A percentile compares a stretch with the other conserved stretches of the same genome.
Conservation (phyloP, 176 grass and related monocot genomes). For the Juncus inflexus region DNA sequence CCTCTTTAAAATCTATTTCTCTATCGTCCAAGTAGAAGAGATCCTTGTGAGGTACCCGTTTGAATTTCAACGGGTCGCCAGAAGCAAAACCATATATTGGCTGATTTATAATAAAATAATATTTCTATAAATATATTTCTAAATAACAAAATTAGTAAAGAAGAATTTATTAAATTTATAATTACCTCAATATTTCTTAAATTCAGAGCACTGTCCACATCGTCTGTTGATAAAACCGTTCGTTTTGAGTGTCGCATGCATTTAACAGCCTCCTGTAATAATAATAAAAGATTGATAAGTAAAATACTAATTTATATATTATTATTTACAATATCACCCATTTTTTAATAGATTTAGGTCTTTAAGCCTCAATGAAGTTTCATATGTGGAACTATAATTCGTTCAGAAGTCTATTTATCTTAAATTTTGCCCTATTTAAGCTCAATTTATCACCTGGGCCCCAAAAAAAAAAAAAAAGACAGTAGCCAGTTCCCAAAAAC, state of each 20-base stretch:
- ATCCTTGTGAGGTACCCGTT: conserved; percentile 84
- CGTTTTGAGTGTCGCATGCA: conserved; percentile 94
- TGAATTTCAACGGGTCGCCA: conserved; percentile 81
- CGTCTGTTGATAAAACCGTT: conserved; percentile 63
- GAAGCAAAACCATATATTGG: conserved; percentile 94
- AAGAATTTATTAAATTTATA: conserved; percentile 4
- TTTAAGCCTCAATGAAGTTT: too few relatives aligned
- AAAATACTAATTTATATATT: neutral
- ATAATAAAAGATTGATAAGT: conserved; percentile 1
- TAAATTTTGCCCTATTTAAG: too few relatives aligned
- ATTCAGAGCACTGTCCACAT: conserved; percentile 84
- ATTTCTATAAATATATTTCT: too few relatives aligned
- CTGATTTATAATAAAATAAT: conserved; percentile 22
- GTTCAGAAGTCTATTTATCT: too few relatives aligned
- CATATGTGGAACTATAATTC: too few relatives aligned
- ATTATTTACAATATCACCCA: neutral
- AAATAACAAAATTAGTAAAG: neutral
- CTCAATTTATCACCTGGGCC: neutral
- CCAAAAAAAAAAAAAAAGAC: neutral
- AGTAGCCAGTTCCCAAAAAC: neutral
- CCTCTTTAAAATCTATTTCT: conserved; percentile 95
- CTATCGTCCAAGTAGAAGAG: conserved; percentile 88
- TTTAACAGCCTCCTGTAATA: conserved; percentile 77
- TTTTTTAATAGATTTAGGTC: neutral
- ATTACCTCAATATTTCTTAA: conserved; percentile 90